phyloP scores from a whole-genome alignment of 805 yeast genomes.

The Yueomyces sp. region DNA sequence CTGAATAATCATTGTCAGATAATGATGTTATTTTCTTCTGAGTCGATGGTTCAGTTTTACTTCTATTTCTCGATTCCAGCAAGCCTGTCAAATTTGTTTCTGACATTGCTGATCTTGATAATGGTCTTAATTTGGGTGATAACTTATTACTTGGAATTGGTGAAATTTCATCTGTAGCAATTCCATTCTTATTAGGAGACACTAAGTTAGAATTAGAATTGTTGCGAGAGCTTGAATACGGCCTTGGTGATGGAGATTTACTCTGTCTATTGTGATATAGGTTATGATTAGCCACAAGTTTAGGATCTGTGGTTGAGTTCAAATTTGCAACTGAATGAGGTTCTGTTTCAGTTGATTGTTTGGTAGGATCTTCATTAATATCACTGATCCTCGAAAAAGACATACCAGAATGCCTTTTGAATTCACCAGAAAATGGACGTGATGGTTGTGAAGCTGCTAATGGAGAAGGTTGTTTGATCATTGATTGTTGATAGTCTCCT shows the following conservation, averaged over 20 bases:
- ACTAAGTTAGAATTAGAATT: too few relatives aligned
- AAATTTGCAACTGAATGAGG: neutral
- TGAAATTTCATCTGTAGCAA: neutral
- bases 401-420: neutral
- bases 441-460: neutral
- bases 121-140: neutral
- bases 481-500: too few relatives aligned
- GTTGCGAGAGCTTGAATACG: neutral
- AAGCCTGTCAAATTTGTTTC: neutral
- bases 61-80: constrained; percentile 7
- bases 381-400: neutral
- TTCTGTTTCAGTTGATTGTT: neutral
- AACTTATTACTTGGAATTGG: too few relatives aligned
- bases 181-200: neutral
- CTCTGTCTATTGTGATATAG: too few relatives aligned
- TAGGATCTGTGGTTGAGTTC: neutral
- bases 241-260: neutral
- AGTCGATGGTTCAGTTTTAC: constrained; percentile 11
- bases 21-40: neutral
- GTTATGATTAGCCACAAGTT: too few relatives aligned
- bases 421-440: neutral
- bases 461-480: neutral
- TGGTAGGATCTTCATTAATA: constrained; percentile 1
- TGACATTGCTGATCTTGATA: constrained; percentile 1
- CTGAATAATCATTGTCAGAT: neutral